Conservation (phyloP, 805 yeast species). For the Kluyveromyces starmeri region DNA sequence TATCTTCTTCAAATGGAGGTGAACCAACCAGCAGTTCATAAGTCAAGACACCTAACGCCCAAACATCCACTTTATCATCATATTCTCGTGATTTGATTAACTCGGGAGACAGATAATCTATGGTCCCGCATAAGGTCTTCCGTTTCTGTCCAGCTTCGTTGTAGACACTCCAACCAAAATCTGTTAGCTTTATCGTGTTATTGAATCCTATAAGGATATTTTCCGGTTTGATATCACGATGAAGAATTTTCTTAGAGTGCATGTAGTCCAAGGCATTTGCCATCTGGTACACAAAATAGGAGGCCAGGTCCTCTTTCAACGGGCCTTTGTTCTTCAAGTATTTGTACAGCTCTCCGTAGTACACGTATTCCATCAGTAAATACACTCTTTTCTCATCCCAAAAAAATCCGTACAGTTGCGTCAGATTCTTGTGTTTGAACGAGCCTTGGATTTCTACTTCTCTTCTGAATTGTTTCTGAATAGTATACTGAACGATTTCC, state of each 20-base stretch:
- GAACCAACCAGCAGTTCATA: slow-evolving; percentile 81
- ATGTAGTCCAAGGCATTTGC: slow-evolving; percentile 70
- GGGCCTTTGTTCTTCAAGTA: slow-evolving; percentile 56
- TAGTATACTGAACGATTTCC: slow-evolving; percentile 64
- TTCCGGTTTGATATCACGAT: slow-evolving; percentile 92
- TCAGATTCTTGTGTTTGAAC: slow-evolving; percentile 67
- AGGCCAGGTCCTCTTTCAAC: slow-evolving; percentile 65
- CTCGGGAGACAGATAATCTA: slow-evolving; percentile 93
- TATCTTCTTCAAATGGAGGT: slow-evolving; percentile 87
- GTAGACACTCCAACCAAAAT: slow-evolving; percentile 89
- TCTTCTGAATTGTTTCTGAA: slow-evolving; percentile 78
- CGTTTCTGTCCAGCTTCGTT: slow-evolving; percentile 52
- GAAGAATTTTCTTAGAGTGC: slow-evolving; percentile 75
- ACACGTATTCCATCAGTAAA: slow-evolving; percentile 73
- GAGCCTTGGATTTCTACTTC: slow-evolving; percentile 87
- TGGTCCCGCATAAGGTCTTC: slow-evolving; percentile 86
- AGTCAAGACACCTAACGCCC: slow-evolving; percentile 86
- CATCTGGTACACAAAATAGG: slow-evolving; percentile 74
- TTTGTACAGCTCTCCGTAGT: slow-evolving; percentile 80
- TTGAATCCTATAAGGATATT: slow-evolving; percentile 72
- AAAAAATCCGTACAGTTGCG: slow-evolving; percentile 79
- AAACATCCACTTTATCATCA: slow-evolving; percentile 70
- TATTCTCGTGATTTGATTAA: slow-evolving; percentile 80
- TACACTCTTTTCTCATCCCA: slow-evolving; percentile 75
- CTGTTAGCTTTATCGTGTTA: slow-evolving; percentile 75